Conservation (phyloP, 148 eudicot species). For the Camellia granthamiana region DNA sequence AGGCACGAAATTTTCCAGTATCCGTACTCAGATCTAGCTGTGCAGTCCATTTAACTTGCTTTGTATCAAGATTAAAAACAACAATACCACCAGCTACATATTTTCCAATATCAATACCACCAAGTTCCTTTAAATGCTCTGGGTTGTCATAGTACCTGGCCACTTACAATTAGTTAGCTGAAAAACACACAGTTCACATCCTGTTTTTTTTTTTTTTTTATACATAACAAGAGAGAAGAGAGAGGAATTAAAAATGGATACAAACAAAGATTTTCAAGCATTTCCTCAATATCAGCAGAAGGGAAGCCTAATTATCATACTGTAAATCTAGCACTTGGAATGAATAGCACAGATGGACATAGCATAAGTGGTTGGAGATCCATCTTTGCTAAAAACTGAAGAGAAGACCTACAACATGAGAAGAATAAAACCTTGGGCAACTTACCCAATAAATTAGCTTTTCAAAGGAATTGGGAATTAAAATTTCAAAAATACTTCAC, state of each 20-base stretch:
- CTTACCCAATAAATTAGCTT: background rate
- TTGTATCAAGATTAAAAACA: constrained; percentile 93
- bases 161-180: constrained; percentile 28
- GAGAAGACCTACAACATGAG: background rate
- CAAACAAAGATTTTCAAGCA: background rate
- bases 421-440: background rate
- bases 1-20: constrained; percentile 77
- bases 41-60: constrained; percentile 90
- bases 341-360: background rate
- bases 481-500: no score
- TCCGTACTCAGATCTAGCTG: constrained; percentile 83
- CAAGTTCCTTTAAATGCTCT: constrained; percentile 89
- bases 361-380: background rate
- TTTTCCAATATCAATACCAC: constrained; percentile 86
- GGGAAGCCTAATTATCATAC: background rate
- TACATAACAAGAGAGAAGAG: background rate
- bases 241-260: background rate
- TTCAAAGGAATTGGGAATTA: background rate
- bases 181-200: background rate
- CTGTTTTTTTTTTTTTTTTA: background rate
- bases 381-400: background rate
- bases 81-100: constrained; percentile 95
- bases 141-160: constrained; percentile 95
- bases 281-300: background rate
- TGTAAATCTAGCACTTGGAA: background rate